Base-by-base conservation (phyloP, 2,329 filamentous ascomycete species). In the Talaromyces pinophilus region DNA sequence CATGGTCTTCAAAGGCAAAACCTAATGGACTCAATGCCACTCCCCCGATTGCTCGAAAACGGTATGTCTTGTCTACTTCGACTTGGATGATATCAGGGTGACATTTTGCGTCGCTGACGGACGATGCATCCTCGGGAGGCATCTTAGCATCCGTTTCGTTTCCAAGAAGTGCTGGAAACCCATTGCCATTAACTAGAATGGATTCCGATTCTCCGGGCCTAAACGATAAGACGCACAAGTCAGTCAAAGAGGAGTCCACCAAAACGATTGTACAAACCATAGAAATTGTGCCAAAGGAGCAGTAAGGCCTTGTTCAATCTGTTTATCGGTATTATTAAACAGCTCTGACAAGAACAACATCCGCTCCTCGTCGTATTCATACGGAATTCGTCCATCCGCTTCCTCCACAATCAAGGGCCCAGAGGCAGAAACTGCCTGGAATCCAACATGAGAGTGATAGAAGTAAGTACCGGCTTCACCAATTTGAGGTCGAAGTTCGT, bases 391-490 rank as follows among this genome's bases (percentile, higher is more conserved):
- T 59, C 86, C 25, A 22, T 59, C 65, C 35, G 61, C 83, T 66
- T 85, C 82, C n/a, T 66, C 50, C 5, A 91, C 82, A 55, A 89
- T 85, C 40, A 91, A 71, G 0, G 84, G 77, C 0, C 88, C 88
- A 6, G 82, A 75, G 0, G 85, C 86, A 15, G 86, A 86, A 40
- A 85, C 76, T 0, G 85, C 84, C 71, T 90, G 87, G 66, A 90
- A 85, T 0, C 83, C 87, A 17, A 90, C 81, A 68, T 90, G 88
- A 0, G 87, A 89, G 72, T 90, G 88, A 71, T 90, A 90, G 72
- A 88, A 90, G 71, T 89, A 90, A 0, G 87, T 87, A 4, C 88
- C 88, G 0, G 86, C 83, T 63, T 86, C 83, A 5, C 82, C 84
- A 1, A 73, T 52, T 3, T 83, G 75, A 0, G 86, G 83, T 17